These are phyloP conservation scores for Beauveria sp. DNA, from an alignment of 2,329 filamentous ascomycete genomes.

Conservation along the genomic window DNA sequence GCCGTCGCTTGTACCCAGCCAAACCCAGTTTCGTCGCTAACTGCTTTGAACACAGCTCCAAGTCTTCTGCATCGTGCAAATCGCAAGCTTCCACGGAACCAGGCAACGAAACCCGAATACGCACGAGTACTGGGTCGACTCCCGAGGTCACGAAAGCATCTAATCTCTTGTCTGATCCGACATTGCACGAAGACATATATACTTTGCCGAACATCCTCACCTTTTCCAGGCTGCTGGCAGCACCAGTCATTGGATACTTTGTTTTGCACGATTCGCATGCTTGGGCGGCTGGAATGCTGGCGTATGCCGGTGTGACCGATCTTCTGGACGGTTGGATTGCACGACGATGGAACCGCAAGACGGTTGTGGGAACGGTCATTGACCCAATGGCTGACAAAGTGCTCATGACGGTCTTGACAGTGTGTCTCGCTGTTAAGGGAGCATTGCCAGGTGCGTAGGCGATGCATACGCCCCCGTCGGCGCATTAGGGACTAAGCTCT, in stretches of 20 bases:
- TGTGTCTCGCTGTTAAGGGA: constrained; percentile 76
- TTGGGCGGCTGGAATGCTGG: constrained; percentile 77
- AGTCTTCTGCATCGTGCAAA: neutral
- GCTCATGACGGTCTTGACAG: constrained; percentile 88
- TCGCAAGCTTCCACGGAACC: neutral
- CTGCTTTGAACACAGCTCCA: neutral
- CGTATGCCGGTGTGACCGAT: constrained; percentile 86
- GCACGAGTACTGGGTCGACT: neutral
- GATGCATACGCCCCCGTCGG: neutral
- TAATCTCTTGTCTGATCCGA: neutral
- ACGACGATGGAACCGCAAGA: constrained; percentile 76
- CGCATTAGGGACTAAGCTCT: neutral
- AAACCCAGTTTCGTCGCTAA: neutral
- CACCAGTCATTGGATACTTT: constrained; percentile 81
- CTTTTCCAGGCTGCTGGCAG: constrained; percentile 72
- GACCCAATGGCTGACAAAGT: constrained; percentile 96
- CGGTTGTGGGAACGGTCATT: constrained; percentile 89
- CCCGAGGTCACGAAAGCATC: neutral
- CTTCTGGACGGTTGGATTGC: constrained; percentile 93
- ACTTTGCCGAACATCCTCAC: constrained; percentile 94
- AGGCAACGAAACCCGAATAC: neutral
- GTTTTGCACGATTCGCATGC: constrained; percentile 76
- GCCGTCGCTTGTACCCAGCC: neutral
- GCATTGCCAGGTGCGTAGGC: constrained; percentile 61
- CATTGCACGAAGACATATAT: constrained; percentile 80